phyloP scores from a whole-genome alignment of 2,329 filamentous ascomycete species.

The Fusarium nodosum region DNA sequence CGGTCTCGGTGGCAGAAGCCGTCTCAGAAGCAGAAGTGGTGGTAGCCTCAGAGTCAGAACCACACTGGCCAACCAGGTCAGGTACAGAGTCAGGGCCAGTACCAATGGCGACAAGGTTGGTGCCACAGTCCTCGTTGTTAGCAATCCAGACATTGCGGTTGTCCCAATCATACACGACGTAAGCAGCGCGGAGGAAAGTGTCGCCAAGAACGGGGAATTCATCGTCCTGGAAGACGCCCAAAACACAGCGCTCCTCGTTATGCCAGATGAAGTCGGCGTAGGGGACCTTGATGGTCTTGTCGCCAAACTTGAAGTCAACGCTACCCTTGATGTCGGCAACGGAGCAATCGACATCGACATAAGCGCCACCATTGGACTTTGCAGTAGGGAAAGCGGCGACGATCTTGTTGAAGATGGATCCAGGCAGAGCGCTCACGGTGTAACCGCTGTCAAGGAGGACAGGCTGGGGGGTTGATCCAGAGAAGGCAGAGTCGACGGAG shows the following conservation, averaged over 20 bases:
- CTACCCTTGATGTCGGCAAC: constrained; percentile 54
- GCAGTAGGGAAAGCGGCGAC: constrained; percentile 61
- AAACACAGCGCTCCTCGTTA: constrained; percentile 53
- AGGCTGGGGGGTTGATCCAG: constrained; percentile 54
- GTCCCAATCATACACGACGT: constrained; percentile 60
- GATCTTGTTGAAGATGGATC: constrained; percentile 63
- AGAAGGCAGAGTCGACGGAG: constrained; percentile 61
- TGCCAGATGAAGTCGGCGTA: constrained; percentile 63
- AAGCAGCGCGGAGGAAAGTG: constrained; percentile 61
- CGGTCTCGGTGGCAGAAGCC: constrained; percentile 29
- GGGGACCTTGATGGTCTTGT: constrained; percentile 59
- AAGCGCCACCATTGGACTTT: constrained; percentile 55
- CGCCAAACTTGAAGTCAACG: constrained; percentile 64
- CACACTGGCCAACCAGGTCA: constrained; percentile 51
- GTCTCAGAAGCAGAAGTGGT: constrained; percentile 20
- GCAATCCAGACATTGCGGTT: constrained; percentile 57
- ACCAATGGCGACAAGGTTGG: constrained; percentile 55
- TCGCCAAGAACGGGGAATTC: constrained; percentile 59
- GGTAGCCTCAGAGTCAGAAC: constrained; percentile 31
- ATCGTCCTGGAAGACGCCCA: constrained; percentile 62
- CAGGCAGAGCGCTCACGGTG: constrained; percentile 75
- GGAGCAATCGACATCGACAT: constrained; percentile 64
- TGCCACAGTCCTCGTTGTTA: constrained; percentile 57
- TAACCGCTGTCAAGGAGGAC: constrained; percentile 76
- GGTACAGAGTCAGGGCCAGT: constrained; percentile 57